A percentile compares a stretch with the other conserved stretches of the same genome.
phyloP scores from a whole-genome alignment of 2,329 filamentous ascomycete genomes.

The Colletotrichum cordylinicola region DNA sequence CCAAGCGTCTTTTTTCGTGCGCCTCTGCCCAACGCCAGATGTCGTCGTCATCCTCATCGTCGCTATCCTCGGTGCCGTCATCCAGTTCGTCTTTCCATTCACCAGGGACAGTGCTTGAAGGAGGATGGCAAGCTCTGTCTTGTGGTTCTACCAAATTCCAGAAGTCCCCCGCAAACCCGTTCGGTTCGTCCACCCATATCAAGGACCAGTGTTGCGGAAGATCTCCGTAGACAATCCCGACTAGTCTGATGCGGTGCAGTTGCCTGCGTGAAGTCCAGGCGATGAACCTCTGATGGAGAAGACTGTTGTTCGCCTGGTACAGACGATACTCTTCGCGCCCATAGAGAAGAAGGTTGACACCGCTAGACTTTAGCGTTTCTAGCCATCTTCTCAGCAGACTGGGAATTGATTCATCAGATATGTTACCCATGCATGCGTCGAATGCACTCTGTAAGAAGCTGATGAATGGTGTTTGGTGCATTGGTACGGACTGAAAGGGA shows the following conservation, averaged over 20 bases:
- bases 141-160: neutral
- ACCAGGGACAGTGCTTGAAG: neutral
- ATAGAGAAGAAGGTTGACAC: neutral
- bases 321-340: neutral
- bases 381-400: neutral
- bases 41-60: neutral
- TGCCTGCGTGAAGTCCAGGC: neutral
- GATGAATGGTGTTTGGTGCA: neutral
- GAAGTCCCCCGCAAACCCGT: neutral
- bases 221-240: neutral
- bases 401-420: neutral
- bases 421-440: neutral
- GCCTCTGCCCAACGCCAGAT: neutral
- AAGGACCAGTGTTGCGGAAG: neutral
- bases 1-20: neutral
- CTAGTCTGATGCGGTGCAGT: neutral
- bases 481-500: neutral
- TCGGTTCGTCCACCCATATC: neutral
- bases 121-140: neutral
- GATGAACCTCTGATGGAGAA: neutral
- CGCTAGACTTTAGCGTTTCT: neutral
- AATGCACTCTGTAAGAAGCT: neutral
- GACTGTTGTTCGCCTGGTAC: neutral
- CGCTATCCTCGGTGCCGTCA: neutral
- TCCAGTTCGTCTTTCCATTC: neutral